Evolutionary conservation across 176 grass and related monocot species (phyloP).

Genomic region (Zoysia pacifica): DNA sequence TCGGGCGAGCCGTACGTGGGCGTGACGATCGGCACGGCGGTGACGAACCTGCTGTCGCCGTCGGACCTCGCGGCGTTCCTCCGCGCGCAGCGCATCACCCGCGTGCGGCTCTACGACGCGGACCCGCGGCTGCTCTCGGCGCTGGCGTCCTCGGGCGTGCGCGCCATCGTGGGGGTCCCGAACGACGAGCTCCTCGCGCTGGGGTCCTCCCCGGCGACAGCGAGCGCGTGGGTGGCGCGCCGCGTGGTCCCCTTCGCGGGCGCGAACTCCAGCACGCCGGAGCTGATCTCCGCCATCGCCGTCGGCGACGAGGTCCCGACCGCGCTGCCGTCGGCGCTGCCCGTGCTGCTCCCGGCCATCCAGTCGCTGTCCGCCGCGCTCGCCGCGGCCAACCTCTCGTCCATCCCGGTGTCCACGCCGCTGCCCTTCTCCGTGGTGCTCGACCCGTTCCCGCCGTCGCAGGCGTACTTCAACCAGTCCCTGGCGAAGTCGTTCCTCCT

Average conservation of each 20-base stretch:
- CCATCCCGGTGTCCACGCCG: slow-evolving; percentile 82
- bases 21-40: slow-evolving; percentile 81
- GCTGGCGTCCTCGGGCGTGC: slow-evolving; percentile 55
- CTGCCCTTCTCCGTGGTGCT: slow-evolving; percentile 85
- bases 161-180: slow-evolving; percentile 79
- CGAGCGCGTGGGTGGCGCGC: slow-evolving; percentile 63
- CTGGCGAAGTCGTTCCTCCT: slow-evolving; percentile 57
- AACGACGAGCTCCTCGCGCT: slow-evolving; percentile 91
- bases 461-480: slow-evolving; percentile 95
- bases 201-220: slow-evolving; percentile 71
- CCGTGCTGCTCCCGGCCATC: slow-evolving; percentile 84
- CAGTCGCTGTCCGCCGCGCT: slow-evolving; percentile 61
- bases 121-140: slow-evolving; percentile 69
- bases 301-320: slow-evolving; percentile 82
- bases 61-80: slow-evolving; percentile 76
- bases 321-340: slow-evolving; percentile 69
- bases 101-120: slow-evolving; percentile 85
- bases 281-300: slow-evolving; percentile 63
- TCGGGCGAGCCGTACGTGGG: slow-evolving; percentile 63
- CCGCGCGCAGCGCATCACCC: slow-evolving; percentile 69
- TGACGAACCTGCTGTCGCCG: slow-evolving; percentile 78
- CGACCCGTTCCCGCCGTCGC: slow-evolving; percentile 89
- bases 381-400: slow-evolving; percentile 68
- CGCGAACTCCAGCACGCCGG: slow-evolving; percentile 28
- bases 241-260: slow-evolving; percentile 64